Evolutionary conservation across 2,329 filamentous ascomycete species (phyloP).

Genomic region (Aspergillus nomiae): DNA sequence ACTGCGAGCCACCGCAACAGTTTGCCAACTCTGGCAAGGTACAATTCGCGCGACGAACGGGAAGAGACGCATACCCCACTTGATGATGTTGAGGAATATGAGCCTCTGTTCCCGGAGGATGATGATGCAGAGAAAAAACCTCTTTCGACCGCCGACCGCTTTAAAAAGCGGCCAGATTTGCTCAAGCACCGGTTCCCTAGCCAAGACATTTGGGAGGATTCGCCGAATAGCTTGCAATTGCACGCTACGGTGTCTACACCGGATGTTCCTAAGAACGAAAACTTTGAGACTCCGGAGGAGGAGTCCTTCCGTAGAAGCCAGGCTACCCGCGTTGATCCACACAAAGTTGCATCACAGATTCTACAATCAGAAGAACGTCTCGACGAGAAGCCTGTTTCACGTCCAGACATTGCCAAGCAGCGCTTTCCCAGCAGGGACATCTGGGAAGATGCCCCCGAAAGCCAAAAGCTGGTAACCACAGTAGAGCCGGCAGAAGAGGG

Average conservation of each 20-base stretch:
- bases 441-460: constrained; percentile 92
- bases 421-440: constrained; percentile 90
- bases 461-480: constrained; percentile 75
- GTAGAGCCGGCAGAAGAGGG: constrained; percentile 54
- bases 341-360: constrained; percentile 39
- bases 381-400: constrained; percentile 28
- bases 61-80: constrained; percentile 66
- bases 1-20: constrained; percentile 65
- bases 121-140: constrained; percentile 62
- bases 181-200: constrained; percentile 80
- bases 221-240: constrained; percentile 78
- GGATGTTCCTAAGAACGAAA: constrained; percentile 55
- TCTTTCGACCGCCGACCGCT: constrained; percentile 55
- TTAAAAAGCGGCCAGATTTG: constrained; percentile 56
- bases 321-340: constrained; percentile 40
- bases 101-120: constrained; percentile 85
- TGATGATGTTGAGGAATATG: constrained; percentile 90
- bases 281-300: constrained; percentile 52
- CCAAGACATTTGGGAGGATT: constrained; percentile 96
- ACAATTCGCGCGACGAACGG: constrained; percentile 54
- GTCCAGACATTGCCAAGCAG: constrained; percentile 60
- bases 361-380: constrained; percentile 30
- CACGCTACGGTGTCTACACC: constrained; percentile 82
- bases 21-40: constrained; percentile 56
- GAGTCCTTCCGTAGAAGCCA: constrained; percentile 48